phyloP scores from a whole-genome alignment of 768 basidiomycete genomes.

The Russula earlei region DNA sequence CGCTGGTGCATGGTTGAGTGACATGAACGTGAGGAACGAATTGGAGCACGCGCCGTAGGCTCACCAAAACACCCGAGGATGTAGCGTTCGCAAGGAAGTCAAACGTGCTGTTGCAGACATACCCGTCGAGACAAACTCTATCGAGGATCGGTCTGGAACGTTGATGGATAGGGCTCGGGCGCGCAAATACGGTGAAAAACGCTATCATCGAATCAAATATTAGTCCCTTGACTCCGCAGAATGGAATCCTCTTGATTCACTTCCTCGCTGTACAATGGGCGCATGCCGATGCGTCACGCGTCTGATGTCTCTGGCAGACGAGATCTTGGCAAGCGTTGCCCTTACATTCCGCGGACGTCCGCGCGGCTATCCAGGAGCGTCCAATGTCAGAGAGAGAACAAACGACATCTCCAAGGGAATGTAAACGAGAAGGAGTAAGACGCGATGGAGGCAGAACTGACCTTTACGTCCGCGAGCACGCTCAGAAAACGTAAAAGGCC shows the following conservation, averaged over 20 bases:
- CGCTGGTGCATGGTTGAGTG: neutral
- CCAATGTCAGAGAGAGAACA: neutral
- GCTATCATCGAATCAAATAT: slow-evolving; percentile 5
- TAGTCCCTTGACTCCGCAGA: neutral
- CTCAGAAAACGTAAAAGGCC: slow-evolving; percentile 25
- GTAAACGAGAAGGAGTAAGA: neutral
- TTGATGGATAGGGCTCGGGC: neutral
- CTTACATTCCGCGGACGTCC: neutral
- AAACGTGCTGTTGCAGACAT: neutral
- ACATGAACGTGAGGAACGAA: neutral
- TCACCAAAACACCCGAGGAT: neutral
- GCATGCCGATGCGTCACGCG: neutral
- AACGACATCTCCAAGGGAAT: slow-evolving; percentile 5
- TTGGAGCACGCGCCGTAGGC: neutral
- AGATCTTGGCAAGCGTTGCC: neutral
- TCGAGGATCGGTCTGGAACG: neutral
- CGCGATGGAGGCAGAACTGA: neutral
- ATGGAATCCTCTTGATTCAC: neutral
- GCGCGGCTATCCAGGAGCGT: neutral
- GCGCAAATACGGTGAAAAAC: neutral
- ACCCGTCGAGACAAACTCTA: neutral
- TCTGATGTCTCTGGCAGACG: neutral
- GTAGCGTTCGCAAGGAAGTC: neutral
- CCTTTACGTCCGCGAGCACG: slow-evolving; percentile 8
- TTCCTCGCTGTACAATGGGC: neutral